These are phyloP conservation scores for Pyrrhoderma noxium DNA, from an alignment of 1,284 basidiomycete species.

Conservation along the genomic window DNA sequence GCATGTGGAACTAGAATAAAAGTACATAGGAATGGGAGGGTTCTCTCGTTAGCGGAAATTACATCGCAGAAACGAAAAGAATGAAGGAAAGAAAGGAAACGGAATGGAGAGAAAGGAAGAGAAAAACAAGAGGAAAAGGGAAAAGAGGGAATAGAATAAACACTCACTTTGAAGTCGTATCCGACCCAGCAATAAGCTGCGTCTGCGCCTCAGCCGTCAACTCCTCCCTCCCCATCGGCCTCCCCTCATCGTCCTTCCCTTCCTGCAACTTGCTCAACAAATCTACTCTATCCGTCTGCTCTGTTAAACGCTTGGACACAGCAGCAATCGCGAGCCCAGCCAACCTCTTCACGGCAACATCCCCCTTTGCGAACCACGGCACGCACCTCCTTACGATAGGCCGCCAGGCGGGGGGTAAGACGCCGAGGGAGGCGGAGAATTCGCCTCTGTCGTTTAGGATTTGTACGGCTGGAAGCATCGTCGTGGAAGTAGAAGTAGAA, in stretches of 20 bases:
- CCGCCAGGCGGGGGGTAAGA: conserved; percentile 66
- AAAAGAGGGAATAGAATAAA: too few relatives aligned
- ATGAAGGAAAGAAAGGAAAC: neutral
- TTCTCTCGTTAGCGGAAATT: too few relatives aligned
- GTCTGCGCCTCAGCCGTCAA: conserved; percentile 44
- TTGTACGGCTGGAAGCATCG: conserved; percentile 56
- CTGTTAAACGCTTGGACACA: conserved; percentile 11
- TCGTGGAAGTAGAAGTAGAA: neutral
- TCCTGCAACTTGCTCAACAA: conserved; percentile 20
- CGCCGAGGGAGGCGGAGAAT: conserved; percentile 79
- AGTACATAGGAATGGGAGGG: too few relatives aligned
- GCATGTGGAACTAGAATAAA: conserved; percentile 57
- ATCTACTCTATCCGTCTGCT: conserved; percentile 11
- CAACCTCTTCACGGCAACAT: conserved; percentile 21
- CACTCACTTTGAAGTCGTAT: conserved; percentile 30
- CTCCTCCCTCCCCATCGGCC: conserved; percentile 39
- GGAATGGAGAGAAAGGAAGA: too few relatives aligned
- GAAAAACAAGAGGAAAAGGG: too few relatives aligned
- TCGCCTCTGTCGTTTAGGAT: conserved; percentile 90
- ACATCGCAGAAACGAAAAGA: neutral
- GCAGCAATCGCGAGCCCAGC: conserved; percentile 79
- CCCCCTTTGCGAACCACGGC: conserved; percentile 74
- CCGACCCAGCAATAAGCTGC: conserved; percentile 40
- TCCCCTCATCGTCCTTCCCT: conserved; percentile 40
- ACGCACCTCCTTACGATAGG: conserved; percentile 47